Conservation (phyloP, 2,329 filamentous ascomycete species). For the Cordyceps cateniannulata region DNA sequence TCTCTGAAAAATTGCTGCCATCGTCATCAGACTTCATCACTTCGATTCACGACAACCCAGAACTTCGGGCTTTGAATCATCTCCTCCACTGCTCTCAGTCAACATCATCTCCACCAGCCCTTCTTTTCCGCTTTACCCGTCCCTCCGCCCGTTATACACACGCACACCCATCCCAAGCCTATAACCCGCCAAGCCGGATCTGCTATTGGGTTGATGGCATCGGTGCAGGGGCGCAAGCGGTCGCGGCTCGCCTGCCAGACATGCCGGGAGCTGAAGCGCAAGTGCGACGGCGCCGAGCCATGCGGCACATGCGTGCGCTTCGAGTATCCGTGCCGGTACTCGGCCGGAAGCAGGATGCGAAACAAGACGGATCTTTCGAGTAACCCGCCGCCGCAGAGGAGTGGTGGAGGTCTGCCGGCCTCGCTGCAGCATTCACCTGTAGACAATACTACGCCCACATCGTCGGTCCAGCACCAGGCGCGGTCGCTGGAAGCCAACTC, state of each 20-base stretch:
- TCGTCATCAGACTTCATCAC: neutral
- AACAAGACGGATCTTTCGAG: conserved; percentile 10
- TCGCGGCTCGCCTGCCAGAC: conserved; percentile 41
- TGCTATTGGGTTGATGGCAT: neutral
- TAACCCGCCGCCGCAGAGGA: neutral
- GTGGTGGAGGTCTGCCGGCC: neutral
- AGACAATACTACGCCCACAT: conserved; percentile 20
- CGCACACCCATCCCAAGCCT: too few relatives aligned
- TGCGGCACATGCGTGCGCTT: conserved; percentile 48
- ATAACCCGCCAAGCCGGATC: neutral
- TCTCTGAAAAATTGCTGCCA: neutral
- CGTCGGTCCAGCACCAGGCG: conserved; percentile 13
- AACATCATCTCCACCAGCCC: conserved; percentile 1
- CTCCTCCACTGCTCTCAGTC: neutral
- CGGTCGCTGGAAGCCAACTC: conserved; percentile 49
- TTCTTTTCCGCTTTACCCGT: conserved; percentile 7
- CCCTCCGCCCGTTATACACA: neutral
- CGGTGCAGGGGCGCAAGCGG: conserved; percentile 25
- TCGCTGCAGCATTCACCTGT: conserved; percentile 7
- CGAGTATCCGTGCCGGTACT: conserved; percentile 47
- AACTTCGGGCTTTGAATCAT: neutral
- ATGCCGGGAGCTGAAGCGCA: conserved; percentile 49
- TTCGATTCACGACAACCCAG: neutral
- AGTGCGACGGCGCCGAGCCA: conserved; percentile 47
- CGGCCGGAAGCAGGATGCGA: conserved; percentile 16